Base-by-base conservation (phyloP, 169 alveolate genomes). In the Plasmodium sp. region DNA sequence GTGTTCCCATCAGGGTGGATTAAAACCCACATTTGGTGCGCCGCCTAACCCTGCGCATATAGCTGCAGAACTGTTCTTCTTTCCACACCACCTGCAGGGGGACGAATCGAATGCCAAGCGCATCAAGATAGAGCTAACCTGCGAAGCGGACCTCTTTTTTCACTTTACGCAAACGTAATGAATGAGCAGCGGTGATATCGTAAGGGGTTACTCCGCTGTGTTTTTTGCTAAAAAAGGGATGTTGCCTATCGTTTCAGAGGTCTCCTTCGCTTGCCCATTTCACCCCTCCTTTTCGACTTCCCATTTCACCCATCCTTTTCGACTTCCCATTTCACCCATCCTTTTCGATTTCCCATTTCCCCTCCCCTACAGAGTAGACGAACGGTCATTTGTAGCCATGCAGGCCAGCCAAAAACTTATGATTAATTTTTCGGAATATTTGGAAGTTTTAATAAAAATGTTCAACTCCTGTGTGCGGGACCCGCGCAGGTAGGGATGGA, bases 91-190 rank as follows among this genome's bases (percentile, higher is more conserved):
- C 77, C 74, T 74, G 43, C 94, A 97, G 98, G 99, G 98, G 36
- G 99, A 97, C 45, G 99, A 98, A 83, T 74, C 94, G 34, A 93
- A 84, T 48, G 97, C 98, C 18, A 85, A 95, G 83, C 97, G 98
- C 54, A 96, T 98, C 34, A 97, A 97, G 90, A 95, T 98, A 22
- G 99, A 98, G 88, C 81, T 97, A 33, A 96, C 99, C 34, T 96
- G 98, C 86, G 99, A 98, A 93, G 98, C 98, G 93, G 99, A 99
- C 94, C 94, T 99, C 74, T 99, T 99, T 96, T 98, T 98, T 93
- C 99, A 99, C 94, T 99, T 97, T 92, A 96, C 98, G 14, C 99
- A 98, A 90, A 80, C 91, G 91, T 81, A 92, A 34, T 83, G 95
- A 51, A 73, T 77, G 73, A 14, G 34, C 18, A 31, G n/a, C 77